These are phyloP conservation scores for Speleostelium caveatum DNA, from an alignment of 78 protist genomes.

Conservation along the genomic window DNA sequence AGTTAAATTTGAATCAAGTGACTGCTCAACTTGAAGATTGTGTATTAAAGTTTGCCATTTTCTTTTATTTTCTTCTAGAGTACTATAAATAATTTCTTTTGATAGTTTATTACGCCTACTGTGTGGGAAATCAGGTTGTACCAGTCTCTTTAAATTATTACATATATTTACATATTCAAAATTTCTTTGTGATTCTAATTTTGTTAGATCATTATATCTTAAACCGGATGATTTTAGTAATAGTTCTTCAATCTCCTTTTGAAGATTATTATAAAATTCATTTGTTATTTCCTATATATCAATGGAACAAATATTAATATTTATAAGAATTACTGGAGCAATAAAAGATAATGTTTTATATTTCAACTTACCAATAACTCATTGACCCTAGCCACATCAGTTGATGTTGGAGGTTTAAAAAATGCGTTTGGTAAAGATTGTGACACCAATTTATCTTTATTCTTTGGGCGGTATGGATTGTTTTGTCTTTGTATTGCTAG, in stretches of 20 bases:
- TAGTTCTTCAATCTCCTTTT: conserved; percentile 18
- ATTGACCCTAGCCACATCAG: not conserved
- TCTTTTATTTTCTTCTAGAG: conserved; percentile 41
- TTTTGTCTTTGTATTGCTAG: not conserved
- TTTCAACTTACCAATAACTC: not conserved
- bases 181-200: conserved; percentile 57
- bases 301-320: too few relatives aligned
- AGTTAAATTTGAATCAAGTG: conserved; percentile 3
- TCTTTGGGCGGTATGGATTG: not conserved
- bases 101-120: not conserved
- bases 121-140: conserved; percentile 30
- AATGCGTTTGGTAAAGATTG: conserved; percentile 46
- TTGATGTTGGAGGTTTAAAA: not conserved
- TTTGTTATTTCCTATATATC: conserved; percentile 31
- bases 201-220: conserved; percentile 28
- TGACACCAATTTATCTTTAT: not conserved
- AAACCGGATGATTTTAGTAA: conserved; percentile 21
- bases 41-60: conserved; percentile 54
- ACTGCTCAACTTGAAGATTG: conserved; percentile 33
- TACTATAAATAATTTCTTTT: conserved; percentile 6
- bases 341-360: too few relatives aligned
- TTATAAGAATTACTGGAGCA: too few relatives aligned
- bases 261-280: conserved; percentile 24
- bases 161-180: conserved; percentile 63
- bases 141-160: conserved; percentile 46